These are phyloP conservation scores for Styphnolobium japonicum DNA, from an alignment of 306 rosid species.

Conservation along the genomic window DNA sequence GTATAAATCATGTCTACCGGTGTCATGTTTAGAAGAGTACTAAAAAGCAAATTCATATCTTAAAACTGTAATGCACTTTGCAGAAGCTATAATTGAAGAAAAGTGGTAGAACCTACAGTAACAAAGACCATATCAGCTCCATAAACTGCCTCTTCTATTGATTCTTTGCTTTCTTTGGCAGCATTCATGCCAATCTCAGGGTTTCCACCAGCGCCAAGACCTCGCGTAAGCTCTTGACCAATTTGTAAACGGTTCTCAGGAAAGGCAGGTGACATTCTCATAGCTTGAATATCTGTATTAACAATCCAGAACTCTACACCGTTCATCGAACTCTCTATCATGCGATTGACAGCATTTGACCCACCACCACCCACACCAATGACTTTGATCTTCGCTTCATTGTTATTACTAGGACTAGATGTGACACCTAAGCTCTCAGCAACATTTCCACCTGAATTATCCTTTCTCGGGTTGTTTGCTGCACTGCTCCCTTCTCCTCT, in stretches of 20 bases:
- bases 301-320: constrained; percentile 98
- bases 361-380: constrained; percentile 99
- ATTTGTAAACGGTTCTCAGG: constrained; percentile 82
- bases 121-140: constrained; percentile 99
- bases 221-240: constrained; percentile 96
- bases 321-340: constrained; percentile 96
- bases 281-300: constrained; percentile 91
- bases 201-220: constrained; percentile 99
- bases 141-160: constrained; percentile 81
- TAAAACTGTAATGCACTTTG: constrained; percentile 7
- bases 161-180: constrained; percentile 87
- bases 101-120: constrained; percentile 63
- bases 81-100: constrained; percentile 30
- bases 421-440: constrained; percentile 53
- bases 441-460: constrained; percentile 45
- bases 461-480: constrained; percentile 55
- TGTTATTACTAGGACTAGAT: constrained; percentile 47
- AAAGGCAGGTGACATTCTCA: constrained; percentile 91
- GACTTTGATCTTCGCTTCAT: constrained; percentile 84
- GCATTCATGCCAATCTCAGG: constrained; percentile 99
- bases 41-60: constrained; percentile 9
- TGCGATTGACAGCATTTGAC: constrained; percentile 93
- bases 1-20: constrained; percentile 6
- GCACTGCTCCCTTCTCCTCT: constrained; percentile 72
- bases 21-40: not conserved